Percentiles rank a stretch among this genome's conserved stretches.
Evolutionary conservation across 441 rosid genomes (phyloP).

Genomic region (Viola pubescens): DNA sequence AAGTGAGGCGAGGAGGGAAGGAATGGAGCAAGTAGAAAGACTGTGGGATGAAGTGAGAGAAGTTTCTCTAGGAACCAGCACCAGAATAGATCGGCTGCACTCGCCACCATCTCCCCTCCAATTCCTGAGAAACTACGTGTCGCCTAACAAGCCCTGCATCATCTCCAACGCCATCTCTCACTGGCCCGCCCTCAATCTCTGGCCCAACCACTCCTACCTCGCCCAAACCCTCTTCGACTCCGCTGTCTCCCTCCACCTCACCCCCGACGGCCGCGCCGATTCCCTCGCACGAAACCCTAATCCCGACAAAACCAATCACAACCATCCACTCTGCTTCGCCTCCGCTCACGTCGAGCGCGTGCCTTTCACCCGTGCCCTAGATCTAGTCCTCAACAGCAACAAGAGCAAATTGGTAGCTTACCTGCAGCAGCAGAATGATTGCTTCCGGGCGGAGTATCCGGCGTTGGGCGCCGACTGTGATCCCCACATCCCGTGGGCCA

Average conservation of each 20-base stretch:
- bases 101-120: slow-evolving; percentile 52
- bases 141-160: slow-evolving; percentile 71
- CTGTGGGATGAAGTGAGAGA: slow-evolving; percentile 78
- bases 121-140: slow-evolving; percentile 60
- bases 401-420: slow-evolving; percentile 40
- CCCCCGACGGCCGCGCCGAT: slow-evolving; percentile 61
- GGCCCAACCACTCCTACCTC: slow-evolving; percentile 53
- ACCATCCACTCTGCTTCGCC: slow-evolving; percentile 51
- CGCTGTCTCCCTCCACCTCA: slow-evolving; percentile 56
- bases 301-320: not conserved
- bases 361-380: slow-evolving; percentile 53
- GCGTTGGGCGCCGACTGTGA: slow-evolving; percentile 54
- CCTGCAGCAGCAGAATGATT: slow-evolving; percentile 76
- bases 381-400: slow-evolving; percentile 24
- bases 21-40: slow-evolving; percentile 23
- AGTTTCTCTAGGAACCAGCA: slow-evolving; percentile 37
- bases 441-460: slow-evolving; percentile 60
- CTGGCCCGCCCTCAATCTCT: slow-evolving; percentile 66
- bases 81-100: slow-evolving; percentile 33
- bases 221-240: slow-evolving; percentile 35
- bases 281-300: slow-evolving; percentile 25
- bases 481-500: slow-evolving; percentile 54
- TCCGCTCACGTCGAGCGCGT: slow-evolving; percentile 54
- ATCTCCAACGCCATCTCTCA: slow-evolving; percentile 56
- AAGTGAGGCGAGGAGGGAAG: not conserved